Base-by-base conservation (phyloP, 768 basidiomycete species). In the Phylloporus rhodoxanthus region DNA sequence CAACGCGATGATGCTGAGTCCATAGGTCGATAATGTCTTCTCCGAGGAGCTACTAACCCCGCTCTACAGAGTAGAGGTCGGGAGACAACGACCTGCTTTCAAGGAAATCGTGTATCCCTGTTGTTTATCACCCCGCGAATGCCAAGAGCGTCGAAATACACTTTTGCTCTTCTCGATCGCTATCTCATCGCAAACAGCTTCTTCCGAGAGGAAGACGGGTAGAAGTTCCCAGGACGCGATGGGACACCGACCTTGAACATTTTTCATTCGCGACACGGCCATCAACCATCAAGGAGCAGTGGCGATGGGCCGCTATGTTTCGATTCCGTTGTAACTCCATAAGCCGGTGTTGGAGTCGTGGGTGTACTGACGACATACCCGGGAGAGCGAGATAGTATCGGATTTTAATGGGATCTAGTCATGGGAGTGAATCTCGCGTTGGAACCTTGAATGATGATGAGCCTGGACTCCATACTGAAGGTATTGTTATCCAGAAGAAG, bases 121-220 rank as follows among this genome's bases (percentile, higher is more conserved):
- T 40, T 30, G 20, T n/a, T 21, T n/a, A 40, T 50, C 23, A 33
- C 38, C 32, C 88, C 91, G 33, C 50, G 41, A 43, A 28, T 15
- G 36, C 28, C 53, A 8, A 94, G 96, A 68, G 48, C 85, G 89
- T 50, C 78, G 80, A 51, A 91, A 95, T 64, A 93, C 91, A 32
- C 91, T 92, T 71, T 80, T 82, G 47, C 94, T 94, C 67, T 92
- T 91, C 44, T 77, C 78, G 54, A 29, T 38, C 36, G 39, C 39
- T 54, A 26, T 50, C 47, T 20, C 51, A 40, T 43, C 39, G 2
- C 15, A 17, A 13, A 39, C 15, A 36, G 33, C 37, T 37, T 37
- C 8, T 37, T 37, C 41, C 45, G 51, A 47, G 38, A 39, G 47
- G 52, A 50, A 50, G 42, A 25, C 46, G 26, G 21, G 5, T 21